Evolutionary conservation across 768 basidiomycete genomes (phyloP).

Genomic region (Tricholoma sp.): DNA sequence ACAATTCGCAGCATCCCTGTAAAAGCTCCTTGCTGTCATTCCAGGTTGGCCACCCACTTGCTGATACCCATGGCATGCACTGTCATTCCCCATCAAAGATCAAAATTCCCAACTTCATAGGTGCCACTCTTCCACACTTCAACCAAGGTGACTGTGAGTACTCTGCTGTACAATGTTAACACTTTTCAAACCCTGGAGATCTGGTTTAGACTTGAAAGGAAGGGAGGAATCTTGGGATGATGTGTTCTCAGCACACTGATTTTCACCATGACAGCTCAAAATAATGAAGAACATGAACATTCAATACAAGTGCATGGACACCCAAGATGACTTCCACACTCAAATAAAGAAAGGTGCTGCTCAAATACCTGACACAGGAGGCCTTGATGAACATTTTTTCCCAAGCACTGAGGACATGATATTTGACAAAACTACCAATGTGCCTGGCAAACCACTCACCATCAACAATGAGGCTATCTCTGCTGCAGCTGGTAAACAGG

Average conservation of each 20-base stretch:
- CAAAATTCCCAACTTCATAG: neutral
- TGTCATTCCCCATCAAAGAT: neutral
- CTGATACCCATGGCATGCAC: neutral
- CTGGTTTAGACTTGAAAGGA: neutral
- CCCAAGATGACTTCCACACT: neutral
- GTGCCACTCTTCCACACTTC: neutral
- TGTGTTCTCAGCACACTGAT: neutral
- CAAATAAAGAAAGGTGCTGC: too few species aligned
- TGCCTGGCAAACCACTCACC: too few species aligned
- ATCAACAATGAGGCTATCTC: too few species aligned
- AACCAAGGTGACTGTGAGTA: neutral
- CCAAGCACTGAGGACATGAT: too few species aligned
- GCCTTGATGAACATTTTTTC: neutral
- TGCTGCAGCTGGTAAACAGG: too few species aligned
- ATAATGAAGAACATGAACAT: neutral
- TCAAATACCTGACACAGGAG: too few species aligned
- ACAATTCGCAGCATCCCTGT: too few species aligned
- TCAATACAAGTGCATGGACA: too few species aligned
- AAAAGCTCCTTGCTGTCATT: too few species aligned
- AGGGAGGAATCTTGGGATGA: neutral
- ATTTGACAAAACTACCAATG: too few species aligned
- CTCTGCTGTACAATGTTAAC: neutral
- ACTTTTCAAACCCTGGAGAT: neutral
- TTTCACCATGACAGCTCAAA: neutral
- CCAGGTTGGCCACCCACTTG: neutral